phyloP scores from a whole-genome alignment of 202 grass and related monocot species.

The Setaria italica region DNA sequence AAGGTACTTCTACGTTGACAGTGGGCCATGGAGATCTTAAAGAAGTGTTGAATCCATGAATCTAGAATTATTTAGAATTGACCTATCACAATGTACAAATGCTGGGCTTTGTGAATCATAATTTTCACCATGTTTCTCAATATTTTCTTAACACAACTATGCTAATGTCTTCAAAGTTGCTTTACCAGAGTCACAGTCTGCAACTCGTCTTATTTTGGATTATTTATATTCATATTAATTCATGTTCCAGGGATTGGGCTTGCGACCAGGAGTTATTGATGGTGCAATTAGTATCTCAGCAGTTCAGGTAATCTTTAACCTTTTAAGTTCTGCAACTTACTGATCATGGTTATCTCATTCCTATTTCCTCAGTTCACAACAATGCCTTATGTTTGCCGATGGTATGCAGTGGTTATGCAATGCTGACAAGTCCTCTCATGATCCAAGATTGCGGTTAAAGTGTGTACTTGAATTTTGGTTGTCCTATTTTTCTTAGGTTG shows the following conservation, averaged over 20 bases:
- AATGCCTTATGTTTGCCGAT: conserved; percentile 28
- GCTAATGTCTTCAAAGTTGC: not conserved
- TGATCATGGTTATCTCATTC: conserved; percentile 16
- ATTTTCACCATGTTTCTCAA: conserved; percentile 5
- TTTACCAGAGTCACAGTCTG: not conserved
- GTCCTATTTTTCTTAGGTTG: conserved; percentile 19
- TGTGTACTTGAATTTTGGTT: conserved; percentile 46
- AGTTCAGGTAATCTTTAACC: conserved; percentile 67
- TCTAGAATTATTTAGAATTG: not conserved
- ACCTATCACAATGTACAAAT: not conserved
- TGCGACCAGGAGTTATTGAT: conserved; percentile 93
- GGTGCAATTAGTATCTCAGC: conserved; percentile 97
- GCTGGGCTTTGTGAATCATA: not conserved
- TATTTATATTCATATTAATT: conserved; percentile 32
- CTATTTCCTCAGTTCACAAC: conserved; percentile 16
- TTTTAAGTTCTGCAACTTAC: not conserved
- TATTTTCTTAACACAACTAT: not conserved
- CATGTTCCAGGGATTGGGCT: conserved; percentile 74
- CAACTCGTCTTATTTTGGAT: conserved; percentile 12
- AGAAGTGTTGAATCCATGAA: not conserved
- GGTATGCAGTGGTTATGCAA: conserved; percentile 86
- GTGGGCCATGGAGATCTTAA: too few species aligned
- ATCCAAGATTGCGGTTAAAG: conserved; percentile 90
- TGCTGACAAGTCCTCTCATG: conserved; percentile 87
- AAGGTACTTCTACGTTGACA: too few species aligned